Evolutionary conservation across 2,329 filamentous ascomycete genomes (phyloP).

Genomic region (Diaporthe sp.): DNA sequence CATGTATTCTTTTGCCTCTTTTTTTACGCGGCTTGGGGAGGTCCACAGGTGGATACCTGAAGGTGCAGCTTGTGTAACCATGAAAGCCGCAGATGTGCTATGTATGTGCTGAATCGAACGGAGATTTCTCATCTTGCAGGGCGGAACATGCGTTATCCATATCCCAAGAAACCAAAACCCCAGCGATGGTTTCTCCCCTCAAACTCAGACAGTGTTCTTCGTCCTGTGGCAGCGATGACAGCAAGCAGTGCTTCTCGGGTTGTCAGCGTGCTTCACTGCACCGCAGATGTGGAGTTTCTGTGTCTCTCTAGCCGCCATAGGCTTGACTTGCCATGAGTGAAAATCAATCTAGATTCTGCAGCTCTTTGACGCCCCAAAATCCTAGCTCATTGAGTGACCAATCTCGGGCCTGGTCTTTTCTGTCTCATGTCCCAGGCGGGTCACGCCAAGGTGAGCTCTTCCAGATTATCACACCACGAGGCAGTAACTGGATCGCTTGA

Average conservation of each 20-base stretch:
- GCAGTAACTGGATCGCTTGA: not conserved
- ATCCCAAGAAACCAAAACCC: not conserved
- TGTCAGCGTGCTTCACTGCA: not conserved
- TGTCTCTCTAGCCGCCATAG: not conserved
- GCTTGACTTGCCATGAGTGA: not conserved
- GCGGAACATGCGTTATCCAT: not conserved
- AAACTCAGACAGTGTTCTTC: not conserved
- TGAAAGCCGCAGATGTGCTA: fast-evolving
- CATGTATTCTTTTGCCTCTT: conserved; percentile 17
- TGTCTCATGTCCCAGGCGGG: not conserved
- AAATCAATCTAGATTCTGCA: not conserved
- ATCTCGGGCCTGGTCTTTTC: not conserved
- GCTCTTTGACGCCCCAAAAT: too few species aligned
- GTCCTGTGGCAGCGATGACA: not conserved
- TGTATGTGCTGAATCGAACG: not conserved
- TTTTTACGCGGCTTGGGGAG: conserved; percentile 6
- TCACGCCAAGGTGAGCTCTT: not conserved
- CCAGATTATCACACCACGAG: not conserved
- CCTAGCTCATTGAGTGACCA: not conserved
- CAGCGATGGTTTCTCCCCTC: not conserved
- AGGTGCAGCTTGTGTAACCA: not conserved
- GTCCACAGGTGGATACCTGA: not conserved
- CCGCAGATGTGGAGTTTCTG: not conserved
- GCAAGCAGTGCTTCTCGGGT: not conserved
- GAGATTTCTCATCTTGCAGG: not conserved